Evolutionary conservation across 768 basidiomycete genomes (phyloP), one percentile per base, ranked within the genome.

Genomic region (Tulasnella sp.): DNA sequence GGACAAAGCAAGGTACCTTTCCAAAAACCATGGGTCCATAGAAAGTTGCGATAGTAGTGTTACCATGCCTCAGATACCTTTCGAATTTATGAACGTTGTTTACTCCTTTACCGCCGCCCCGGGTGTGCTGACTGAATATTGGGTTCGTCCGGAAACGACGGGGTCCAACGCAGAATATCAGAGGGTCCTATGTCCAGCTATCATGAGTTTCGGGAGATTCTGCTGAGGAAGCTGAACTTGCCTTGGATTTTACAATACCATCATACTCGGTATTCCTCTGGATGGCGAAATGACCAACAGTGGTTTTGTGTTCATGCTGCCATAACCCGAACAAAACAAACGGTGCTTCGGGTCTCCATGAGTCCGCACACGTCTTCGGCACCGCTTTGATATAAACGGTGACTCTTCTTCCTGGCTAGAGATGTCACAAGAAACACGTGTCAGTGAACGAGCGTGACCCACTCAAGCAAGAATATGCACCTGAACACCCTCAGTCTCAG

Each of bases 71-170:
- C 25, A 96, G 71, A 66, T 79, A 99, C 28, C 86, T 78, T 66
- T 95, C 89, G 48, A 83, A 92, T 61, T 96, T 99, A 72, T 98
- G 92, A 2, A 95, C 90, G 59, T 98, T 96, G 71, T 99, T 99
- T 37, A 79, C 72, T 9, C 91, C 90, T 63, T 82, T 86, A 13
- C 85, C 87, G 15, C 90, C 90, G 10, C 90, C 91, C 5, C 80
- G 76, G 3, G 84, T 81, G 59, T 92, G 89, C 60, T 95, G 90
- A 57, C 90, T 92, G 68, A 85, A 99, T 28, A 92, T 66, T 0
- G 95, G 95, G 57, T 82, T 86, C 35, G 91, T 79, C 16, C 71
- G 72, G 57, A 95, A 71, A 37, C 91, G 77, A 37, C 92, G 78
- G 9, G 90, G 85, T 1, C 93, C 95, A 22, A 90, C 77, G 60